Evolutionary conservation across 345 rosid genomes (phyloP).

Genomic region (Arabidopsis suecica): DNA sequence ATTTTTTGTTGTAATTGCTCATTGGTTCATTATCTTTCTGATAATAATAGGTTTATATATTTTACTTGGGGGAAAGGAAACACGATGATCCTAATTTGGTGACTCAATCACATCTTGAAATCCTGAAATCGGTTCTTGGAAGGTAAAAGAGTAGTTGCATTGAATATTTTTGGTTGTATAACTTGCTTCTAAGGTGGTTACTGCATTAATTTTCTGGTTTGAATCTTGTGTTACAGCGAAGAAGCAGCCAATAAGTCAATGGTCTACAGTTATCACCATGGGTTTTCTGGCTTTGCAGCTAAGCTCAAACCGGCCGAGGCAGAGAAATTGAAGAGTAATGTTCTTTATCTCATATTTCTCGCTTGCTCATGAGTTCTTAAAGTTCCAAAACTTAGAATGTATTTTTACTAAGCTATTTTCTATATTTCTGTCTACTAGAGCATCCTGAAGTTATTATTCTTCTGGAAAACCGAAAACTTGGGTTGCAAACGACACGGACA

Average conservation of each 20-base stretch:
- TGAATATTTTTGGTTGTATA: conserved; percentile 17
- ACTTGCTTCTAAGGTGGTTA: neutral
- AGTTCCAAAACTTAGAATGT: neutral
- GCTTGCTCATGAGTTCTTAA: conserved; percentile 29
- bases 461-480: conserved; percentile 42
- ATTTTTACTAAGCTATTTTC: neutral
- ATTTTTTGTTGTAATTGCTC: neutral
- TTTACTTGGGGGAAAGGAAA: conserved; percentile 42
- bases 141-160: conserved; percentile 31
- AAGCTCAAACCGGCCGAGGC: conserved; percentile 52
- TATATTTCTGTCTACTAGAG: conserved; percentile 36
- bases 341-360: neutral
- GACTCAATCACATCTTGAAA: conserved; percentile 22
- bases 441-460: conserved; percentile 46
- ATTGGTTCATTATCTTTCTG: conserved; percentile 17
- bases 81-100: conserved; percentile 25
- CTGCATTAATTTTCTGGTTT: neutral
- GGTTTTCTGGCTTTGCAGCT: conserved; percentile 68
- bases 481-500: conserved; percentile 52
- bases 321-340: conserved; percentile 33
- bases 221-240: conserved; percentile 32
- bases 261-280: conserved; percentile 53
- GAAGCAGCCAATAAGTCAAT: conserved; percentile 51
- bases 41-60: conserved; percentile 33
- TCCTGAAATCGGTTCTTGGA: conserved; percentile 40